A percentile compares a stretch with the other conserved stretches of the same genome.
Evolutionary conservation across 805 yeast species (phyloP).

Genomic region (Lachancea fermentati): DNA sequence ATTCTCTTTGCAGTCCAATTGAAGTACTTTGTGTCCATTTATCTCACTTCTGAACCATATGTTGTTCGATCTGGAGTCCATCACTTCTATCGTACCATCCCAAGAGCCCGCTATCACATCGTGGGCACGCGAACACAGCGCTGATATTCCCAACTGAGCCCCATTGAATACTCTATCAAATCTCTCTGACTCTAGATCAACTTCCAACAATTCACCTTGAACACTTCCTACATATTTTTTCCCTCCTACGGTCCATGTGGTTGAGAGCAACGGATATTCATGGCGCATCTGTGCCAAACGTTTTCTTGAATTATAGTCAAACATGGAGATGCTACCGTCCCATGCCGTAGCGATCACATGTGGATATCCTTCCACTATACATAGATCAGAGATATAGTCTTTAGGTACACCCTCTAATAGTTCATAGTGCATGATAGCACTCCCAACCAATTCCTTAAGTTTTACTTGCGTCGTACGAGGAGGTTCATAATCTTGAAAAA

Average conservation of each 20-base stretch:
- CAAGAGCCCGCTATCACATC: conserved; percentile 54
- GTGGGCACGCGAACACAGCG: conserved; percentile 24
- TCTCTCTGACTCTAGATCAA: conserved; percentile 45
- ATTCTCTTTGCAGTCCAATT: conserved; percentile 50
- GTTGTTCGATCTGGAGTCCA: conserved; percentile 37
- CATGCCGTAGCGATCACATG: conserved; percentile 50
- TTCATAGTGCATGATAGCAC: conserved; percentile 4
- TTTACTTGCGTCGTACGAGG: not conserved
- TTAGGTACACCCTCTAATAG: conserved; percentile 11
- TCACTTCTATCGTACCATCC: conserved; percentile 46
- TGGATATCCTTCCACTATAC: conserved; percentile 19
- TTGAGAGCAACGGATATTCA: conserved; percentile 16
- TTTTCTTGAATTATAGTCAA: conserved; percentile 30
- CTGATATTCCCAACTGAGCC: conserved; percentile 39
- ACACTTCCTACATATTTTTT: conserved; percentile 44
- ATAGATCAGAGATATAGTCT: conserved; percentile 27
- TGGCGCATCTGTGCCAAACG: conserved; percentile 9
- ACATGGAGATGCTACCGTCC: conserved; percentile 48
- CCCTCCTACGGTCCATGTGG: conserved; percentile 11
- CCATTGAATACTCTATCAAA: conserved; percentile 21
- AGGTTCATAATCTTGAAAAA: not conserved
- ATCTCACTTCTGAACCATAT: conserved; percentile 31
- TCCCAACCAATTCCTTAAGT: not conserved
- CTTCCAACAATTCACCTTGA: conserved; percentile 47
- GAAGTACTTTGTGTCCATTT: conserved; percentile 41